These are phyloP conservation scores for Fusarium sp. DNA, from an alignment of 2,329 filamentous ascomycete species.

Conservation along the genomic window DNA sequence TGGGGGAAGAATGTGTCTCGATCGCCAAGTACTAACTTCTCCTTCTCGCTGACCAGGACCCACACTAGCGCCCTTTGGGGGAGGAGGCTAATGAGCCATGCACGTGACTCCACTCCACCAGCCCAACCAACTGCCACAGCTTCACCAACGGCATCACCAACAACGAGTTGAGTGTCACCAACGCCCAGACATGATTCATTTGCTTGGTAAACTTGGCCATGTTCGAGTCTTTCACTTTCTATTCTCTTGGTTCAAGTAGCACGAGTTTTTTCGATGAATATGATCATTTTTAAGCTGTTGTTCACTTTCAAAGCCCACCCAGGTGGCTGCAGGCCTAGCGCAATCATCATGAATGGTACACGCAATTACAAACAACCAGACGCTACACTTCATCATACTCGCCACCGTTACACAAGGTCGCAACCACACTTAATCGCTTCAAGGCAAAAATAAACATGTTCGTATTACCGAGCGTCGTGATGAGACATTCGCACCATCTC, in stretches of 20 bases:
- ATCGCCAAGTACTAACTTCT: slow-evolving; percentile 46
- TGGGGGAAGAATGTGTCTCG: slow-evolving; percentile 54
- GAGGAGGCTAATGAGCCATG: slow-evolving; percentile 42
- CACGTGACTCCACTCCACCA: slow-evolving; percentile 46
- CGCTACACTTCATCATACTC: not conserved
- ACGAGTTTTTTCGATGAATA: not conserved
- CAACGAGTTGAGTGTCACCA: not conserved
- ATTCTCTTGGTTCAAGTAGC: not conserved
- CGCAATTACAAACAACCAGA: not conserved
- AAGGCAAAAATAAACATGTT: slow-evolving; percentile 22
- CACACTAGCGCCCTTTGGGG: slow-evolving; percentile 43
- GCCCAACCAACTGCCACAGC: not conserved
- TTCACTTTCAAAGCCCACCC: slow-evolving; percentile 2
- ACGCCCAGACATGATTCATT: not conserved
- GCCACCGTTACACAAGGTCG: slow-evolving; percentile 1
- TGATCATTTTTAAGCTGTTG: not conserved
- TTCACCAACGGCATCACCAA: not conserved
- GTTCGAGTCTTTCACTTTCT: not conserved
- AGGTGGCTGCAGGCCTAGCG: slow-evolving; percentile 31
- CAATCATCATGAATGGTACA: slow-evolving; percentile 15
- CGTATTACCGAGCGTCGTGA: slow-evolving; percentile 39
- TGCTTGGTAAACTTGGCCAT: not conserved
- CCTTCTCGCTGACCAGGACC: slow-evolving; percentile 41
- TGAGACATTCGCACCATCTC: slow-evolving; percentile 19
- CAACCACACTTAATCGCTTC: not conserved